These are phyloP conservation scores for Mycena venus DNA, from an alignment of 768 basidiomycete species.

Conservation along the genomic window DNA sequence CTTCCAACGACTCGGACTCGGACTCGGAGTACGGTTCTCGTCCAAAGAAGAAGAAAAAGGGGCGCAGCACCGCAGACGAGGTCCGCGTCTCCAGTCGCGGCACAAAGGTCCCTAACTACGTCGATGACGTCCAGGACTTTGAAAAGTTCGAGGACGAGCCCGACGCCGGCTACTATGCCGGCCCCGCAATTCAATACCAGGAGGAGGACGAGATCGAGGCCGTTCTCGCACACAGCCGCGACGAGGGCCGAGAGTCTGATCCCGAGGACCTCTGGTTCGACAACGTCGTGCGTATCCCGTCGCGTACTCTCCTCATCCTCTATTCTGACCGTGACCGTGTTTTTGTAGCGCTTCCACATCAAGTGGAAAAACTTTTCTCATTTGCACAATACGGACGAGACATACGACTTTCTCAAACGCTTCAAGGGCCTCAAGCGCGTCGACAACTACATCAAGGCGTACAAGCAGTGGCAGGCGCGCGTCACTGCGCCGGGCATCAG, in stretches of 20 bases:
- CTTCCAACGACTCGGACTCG: constrained; percentile 76
- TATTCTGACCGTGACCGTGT: constrained; percentile 27
- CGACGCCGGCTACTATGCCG: constrained; percentile 67
- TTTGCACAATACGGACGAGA: constrained; percentile 99
- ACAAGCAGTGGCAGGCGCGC: constrained; percentile 79
- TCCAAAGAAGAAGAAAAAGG: constrained; percentile 88
- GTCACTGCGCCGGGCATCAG: constrained; percentile 76
- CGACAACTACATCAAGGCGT: constrained; percentile 98
- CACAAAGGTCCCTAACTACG: constrained; percentile 86
- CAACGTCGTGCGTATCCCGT: constrained; percentile 74
- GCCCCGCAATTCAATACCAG: constrained; percentile 65
- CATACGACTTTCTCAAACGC: constrained; percentile 94
- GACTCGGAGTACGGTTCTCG: constrained; percentile 91
- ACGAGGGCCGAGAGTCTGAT: constrained; percentile 85
- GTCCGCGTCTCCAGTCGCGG: constrained; percentile 84
- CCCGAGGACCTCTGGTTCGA: constrained; percentile 87
- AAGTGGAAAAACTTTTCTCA: constrained; percentile 99
- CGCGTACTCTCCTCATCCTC: constrained; percentile 20
- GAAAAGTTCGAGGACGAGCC: constrained; percentile 76
- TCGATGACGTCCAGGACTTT: constrained; percentile 85
- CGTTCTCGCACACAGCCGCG: constrained; percentile 88
- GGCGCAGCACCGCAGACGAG: constrained; percentile 71
- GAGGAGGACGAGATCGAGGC: constrained; percentile 93
- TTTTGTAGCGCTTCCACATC: constrained; percentile 91
- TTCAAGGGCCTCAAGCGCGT: constrained; percentile 97